Percentiles rank a stretch among this genome's conserved stretches.
Conservation (phyloP, 116 monocot species). For the Papilionanthe hybrid region DNA sequence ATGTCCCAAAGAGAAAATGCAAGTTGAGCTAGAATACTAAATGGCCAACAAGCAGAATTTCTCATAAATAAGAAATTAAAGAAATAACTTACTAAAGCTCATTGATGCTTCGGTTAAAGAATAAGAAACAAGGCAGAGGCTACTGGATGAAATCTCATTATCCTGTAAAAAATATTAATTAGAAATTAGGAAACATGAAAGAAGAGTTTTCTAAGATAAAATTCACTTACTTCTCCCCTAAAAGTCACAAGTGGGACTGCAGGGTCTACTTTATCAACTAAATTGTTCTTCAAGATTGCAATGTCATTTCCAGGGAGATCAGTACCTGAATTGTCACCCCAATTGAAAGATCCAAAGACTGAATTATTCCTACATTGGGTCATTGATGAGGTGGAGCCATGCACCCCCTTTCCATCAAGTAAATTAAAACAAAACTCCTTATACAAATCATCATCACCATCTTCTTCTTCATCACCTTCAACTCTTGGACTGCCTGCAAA, state of each 20-base stretch:
- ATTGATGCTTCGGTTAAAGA: slow-evolving; percentile 4
- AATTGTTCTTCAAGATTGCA: background rate
- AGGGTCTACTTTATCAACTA: slow-evolving; percentile 1
- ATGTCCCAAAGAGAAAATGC: background rate
- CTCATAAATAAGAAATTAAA: background rate
- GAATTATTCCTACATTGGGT: background rate
- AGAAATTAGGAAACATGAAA: background rate
- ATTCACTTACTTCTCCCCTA: slow-evolving; percentile 20
- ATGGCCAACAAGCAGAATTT: background rate
- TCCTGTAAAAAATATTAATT: slow-evolving; percentile 18
- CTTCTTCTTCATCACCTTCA: slow-evolving; percentile 74
- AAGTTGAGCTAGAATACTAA: background rate
- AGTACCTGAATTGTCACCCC: background rate
- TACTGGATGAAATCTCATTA: slow-evolving; percentile 35
- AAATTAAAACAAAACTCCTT: slow-evolving; percentile 41
- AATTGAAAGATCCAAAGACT: slow-evolving; percentile 13
- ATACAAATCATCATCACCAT: slow-evolving; percentile 50
- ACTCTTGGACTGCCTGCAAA: slow-evolving; percentile 58
- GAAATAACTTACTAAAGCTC: slow-evolving; percentile 11
- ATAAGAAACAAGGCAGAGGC: slow-evolving; percentile 24
- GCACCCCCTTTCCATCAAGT: background rate
- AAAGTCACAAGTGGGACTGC: slow-evolving; percentile 22
- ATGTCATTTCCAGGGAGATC: slow-evolving; percentile 6
- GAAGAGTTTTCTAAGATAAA: background rate
- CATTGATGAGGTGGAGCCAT: background rate